These are phyloP conservation scores for Lycium ferocissimum DNA, from an alignment of 257 asterid genomes.

Conservation along the genomic window DNA sequence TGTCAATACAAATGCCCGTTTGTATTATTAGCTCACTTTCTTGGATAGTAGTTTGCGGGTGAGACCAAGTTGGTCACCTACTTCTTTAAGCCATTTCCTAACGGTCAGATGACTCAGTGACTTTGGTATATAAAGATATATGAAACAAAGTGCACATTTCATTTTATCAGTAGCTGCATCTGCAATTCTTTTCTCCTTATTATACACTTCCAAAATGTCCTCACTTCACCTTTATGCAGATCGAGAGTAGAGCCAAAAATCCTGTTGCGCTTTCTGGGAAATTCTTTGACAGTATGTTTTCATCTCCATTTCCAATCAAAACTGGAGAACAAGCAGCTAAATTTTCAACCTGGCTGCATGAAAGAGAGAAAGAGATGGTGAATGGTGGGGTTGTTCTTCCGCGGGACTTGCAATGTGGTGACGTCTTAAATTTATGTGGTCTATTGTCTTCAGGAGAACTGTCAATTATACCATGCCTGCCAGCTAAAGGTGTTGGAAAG, in stretches of 20 bases:
- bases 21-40: no score
- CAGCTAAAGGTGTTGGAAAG: slow-evolving; percentile 86
- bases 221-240: slow-evolving; percentile 53
- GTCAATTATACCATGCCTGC: slow-evolving; percentile 67
- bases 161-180: neutral
- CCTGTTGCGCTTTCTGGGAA: slow-evolving; percentile 72
- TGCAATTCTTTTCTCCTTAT: neutral
- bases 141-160: neutral
- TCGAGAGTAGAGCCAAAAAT: slow-evolving; percentile 64
- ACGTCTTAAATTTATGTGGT: slow-evolving; percentile 70
- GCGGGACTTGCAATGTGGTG: slow-evolving; percentile 80
- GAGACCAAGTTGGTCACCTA: no score
- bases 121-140: neutral
- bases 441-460: slow-evolving; percentile 68
- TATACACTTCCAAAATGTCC: neutral
- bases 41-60: no score
- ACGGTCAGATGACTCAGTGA: neutral
- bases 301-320: slow-evolving; percentile 64
- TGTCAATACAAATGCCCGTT: no score
- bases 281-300: slow-evolving; percentile 66
- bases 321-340: slow-evolving; percentile 78
- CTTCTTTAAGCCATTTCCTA: no score
- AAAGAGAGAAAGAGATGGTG: slow-evolving; percentile 66
- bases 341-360: slow-evolving; percentile 74
- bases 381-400: slow-evolving; percentile 73